Base-by-base conservation (phyloP, 371 early-diverging fungal genomes). In the Paramicrosporidium saccamoebae region DNA sequence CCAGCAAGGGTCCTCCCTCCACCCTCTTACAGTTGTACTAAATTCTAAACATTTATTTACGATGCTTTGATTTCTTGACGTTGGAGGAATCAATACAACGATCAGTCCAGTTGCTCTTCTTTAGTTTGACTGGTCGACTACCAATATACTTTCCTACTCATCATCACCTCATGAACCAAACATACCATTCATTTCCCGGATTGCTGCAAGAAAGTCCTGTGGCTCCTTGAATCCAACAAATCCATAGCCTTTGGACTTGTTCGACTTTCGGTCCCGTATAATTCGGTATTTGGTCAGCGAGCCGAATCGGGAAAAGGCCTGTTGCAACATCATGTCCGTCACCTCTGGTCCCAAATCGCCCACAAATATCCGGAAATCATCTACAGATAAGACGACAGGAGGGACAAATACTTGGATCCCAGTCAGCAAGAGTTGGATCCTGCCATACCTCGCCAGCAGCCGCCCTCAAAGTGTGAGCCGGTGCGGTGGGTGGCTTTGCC, bases 401-500 rank as follows among this genome's bases (percentile, higher is more conserved):
- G 19, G 5, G 20, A 3, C 2, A 31, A 51, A 25, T 52, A 63
- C 64, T 58, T 7, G 54, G 45, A 26, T 79, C 77, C 81, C 86
- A 90, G 17, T 81, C 77, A 18, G 48, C 46, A 17, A 90, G 38
- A 3, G 78, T 59, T n/a, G 52, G 34, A 31, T 90, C 92, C 32
- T 78, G 74, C 92, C 92, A 90, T 6, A 68, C 55, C 40, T 77
- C 64, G 7, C 88, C 92, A 20, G 73, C 92, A 1, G 84, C 90
- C 10, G 54, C 48, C 16, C 90, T 43, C 15, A 77, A n/a, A n/a
- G n/a, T n/a, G n/a, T n/a, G n/a, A n/a, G n/a, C n/a, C n/a, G n/a
- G n/a, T n/a, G n/a, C n/a, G n/a, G n/a, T n/a, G n/a, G n/a, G n/a
- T n/a, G n/a, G n/a, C n/a, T n/a, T n/a, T n/a, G n/a, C n/a, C n/a